Evolutionary conservation across 1,139 yeast species (phyloP).

Genomic region (Yamadazyma conglobata): DNA sequence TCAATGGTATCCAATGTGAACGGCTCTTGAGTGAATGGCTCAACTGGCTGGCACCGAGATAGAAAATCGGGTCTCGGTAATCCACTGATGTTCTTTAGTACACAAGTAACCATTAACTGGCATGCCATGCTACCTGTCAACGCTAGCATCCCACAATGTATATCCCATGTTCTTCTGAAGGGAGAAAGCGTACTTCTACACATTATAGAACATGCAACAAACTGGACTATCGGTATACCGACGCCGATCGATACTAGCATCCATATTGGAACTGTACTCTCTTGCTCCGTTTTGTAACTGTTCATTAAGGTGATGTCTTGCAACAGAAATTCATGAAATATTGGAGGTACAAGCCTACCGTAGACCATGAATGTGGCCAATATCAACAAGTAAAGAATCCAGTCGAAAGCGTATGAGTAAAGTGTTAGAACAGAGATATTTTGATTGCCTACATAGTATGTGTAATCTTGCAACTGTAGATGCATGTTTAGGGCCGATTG

Average conservation of each 20-base stretch:
- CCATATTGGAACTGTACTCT: conserved; percentile 31
- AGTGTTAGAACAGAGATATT: conserved; percentile 23
- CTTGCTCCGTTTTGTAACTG: conserved; percentile 29
- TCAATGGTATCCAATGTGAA: conserved; percentile 27
- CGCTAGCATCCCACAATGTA: conserved; percentile 33
- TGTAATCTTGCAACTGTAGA: conserved; percentile 7
- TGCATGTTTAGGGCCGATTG: too few relatives aligned
- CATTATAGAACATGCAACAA: conserved; percentile 21
- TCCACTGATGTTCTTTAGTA: conserved; percentile 44
- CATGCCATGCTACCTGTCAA: conserved; percentile 38
- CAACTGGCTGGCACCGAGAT: conserved; percentile 36
- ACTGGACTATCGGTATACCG: conserved; percentile 31
- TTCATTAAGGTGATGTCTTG: conserved; percentile 29
- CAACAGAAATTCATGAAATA: conserved; percentile 40
- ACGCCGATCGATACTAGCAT: conserved; percentile 26
- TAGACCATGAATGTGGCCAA: conserved; percentile 24
- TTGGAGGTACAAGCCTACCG: conserved; percentile 34
- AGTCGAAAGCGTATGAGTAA: conserved; percentile 36
- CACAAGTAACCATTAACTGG: conserved; percentile 38
- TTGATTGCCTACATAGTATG: conserved; percentile 2
- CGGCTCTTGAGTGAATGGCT: conserved; percentile 10
- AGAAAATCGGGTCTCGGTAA: conserved; percentile 48
- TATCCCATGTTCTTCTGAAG: conserved; percentile 39
- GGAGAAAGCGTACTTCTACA: conserved; percentile 13
- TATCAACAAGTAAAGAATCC: conserved; percentile 25